Conservation (phyloP, 208 protist species). For the Herpetomonas muscarum region DNA sequence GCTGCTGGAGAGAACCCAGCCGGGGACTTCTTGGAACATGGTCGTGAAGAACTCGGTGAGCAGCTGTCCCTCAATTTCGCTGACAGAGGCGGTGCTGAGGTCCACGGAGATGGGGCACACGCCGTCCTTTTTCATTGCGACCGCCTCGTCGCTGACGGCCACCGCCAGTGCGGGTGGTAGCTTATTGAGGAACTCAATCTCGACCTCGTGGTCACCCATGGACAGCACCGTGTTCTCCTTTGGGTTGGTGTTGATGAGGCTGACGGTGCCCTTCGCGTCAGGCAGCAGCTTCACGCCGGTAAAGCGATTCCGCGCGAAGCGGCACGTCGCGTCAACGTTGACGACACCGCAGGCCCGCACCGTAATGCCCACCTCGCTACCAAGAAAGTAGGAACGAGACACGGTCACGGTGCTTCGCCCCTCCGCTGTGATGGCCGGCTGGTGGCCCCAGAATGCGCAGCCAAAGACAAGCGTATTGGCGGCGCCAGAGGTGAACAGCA, state of each 20-base stretch:
- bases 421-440: not conserved
- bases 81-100: no score
- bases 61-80: no score
- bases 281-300: constrained; percentile 1
- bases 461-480: not conserved
- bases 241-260: not conserved
- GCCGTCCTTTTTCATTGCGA: no score
- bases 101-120: no score
- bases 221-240: not conserved
- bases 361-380: not conserved
- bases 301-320: constrained; percentile 5
- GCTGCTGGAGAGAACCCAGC: no score
- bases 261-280: not conserved
- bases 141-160: no score
- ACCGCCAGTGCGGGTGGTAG: not conserved
- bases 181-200: not conserved
- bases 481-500: not conserved
- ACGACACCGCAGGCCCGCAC: not conserved
- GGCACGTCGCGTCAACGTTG: not conserved
- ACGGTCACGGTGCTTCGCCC: not conserved
- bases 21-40: no score
- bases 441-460: not conserved
- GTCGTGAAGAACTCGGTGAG: no score
- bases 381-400: not conserved
- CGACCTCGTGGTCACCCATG: constrained; percentile 10